Evolutionary conservation across 768 basidiomycete genomes (phyloP).

Genomic region (Tulasnella calospora): DNA sequence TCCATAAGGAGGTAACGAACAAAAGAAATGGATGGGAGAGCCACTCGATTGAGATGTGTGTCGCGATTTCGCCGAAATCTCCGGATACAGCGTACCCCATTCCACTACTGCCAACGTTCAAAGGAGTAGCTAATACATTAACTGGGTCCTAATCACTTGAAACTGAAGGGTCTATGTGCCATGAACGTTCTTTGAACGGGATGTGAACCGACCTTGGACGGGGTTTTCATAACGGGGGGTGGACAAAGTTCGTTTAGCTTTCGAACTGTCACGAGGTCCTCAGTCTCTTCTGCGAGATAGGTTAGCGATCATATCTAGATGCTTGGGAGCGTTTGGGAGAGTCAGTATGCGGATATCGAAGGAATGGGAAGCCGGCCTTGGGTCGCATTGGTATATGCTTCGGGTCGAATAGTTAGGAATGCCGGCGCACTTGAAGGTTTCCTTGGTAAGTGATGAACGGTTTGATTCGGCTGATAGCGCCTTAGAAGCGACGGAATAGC

Average conservation of each 20-base stretch:
- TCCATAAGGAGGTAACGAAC: no score
- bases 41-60: no score
- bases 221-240: neutral
- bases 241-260: neutral
- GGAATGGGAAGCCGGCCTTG: no score
- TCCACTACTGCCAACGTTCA: no score
- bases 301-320: neutral
- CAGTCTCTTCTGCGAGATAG: neutral
- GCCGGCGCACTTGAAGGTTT: neutral
- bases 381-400: no score
- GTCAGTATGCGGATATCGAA: neutral
- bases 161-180: neutral
- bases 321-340: neutral
- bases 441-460: neutral
- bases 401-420: neutral
- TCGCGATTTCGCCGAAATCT: no score
- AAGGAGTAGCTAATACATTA: no score
- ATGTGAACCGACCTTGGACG: neutral
- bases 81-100: no score
- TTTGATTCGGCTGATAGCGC: neutral
- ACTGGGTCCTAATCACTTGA: no score
- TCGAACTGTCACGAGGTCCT: neutral
- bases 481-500: neutral
- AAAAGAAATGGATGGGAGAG: no score
- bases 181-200: neutral